These are phyloP conservation scores for Jacaranda mimosifolia DNA, from an alignment of 257 asterid species.

Conservation along the genomic window DNA sequence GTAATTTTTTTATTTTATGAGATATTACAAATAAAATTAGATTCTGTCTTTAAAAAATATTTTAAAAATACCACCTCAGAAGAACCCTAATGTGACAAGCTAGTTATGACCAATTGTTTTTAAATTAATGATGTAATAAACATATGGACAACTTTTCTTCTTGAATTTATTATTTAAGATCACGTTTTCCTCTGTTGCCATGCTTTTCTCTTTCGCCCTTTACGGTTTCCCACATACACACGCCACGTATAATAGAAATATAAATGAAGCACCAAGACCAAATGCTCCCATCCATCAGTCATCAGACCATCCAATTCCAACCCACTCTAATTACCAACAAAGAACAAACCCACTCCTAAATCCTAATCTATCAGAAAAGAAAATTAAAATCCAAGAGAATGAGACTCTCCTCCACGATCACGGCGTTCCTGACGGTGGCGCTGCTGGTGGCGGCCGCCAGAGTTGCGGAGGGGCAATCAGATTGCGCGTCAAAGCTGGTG, in stretches of 20 bases:
- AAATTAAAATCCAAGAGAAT: slow-evolving; percentile 7
- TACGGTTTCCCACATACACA: not conserved
- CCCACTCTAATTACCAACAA: not conserved
- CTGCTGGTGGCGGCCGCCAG: slow-evolving; percentile 29
- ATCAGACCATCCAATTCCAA: not conserved
- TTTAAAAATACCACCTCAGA: no score
- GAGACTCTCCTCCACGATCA: slow-evolving; percentile 29
- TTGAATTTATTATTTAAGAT: not conserved
- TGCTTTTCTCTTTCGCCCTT: not conserved
- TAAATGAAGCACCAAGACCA: not conserved
- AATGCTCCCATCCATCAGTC: not conserved
- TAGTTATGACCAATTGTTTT: no score
- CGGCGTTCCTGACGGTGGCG: slow-evolving; percentile 43
- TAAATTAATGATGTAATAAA: not conserved
- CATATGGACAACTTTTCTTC: not conserved
- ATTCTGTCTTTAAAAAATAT: no score
- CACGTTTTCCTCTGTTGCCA: not conserved
- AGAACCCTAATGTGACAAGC: no score
- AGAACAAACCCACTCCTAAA: not conserved
- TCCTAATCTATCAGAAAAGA: not conserved
- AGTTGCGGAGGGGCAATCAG: slow-evolving; percentile 44
- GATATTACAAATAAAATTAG: no score
- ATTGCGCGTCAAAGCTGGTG: slow-evolving; percentile 46
- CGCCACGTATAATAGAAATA: not conserved
- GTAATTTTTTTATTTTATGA: no score